Evolutionary conservation across 2,329 filamentous ascomycete genomes (phyloP).

Genomic region (Xylariomycetidae sp.): DNA sequence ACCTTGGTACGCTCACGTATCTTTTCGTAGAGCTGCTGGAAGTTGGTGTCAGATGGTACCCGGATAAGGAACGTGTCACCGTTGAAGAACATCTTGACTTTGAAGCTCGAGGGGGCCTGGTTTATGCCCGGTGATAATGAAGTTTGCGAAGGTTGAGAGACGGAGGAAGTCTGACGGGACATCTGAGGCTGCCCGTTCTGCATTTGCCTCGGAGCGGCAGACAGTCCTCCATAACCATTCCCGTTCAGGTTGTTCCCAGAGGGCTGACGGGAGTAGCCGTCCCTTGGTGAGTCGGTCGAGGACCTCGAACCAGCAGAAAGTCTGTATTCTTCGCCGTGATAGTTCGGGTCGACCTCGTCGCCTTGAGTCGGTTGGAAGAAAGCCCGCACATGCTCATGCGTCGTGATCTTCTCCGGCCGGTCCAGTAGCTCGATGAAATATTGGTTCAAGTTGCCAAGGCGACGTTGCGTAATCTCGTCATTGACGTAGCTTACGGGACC

Average conservation of each 20-base stretch:
- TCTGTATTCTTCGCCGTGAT: slow-evolving; percentile 65
- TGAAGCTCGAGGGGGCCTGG: slow-evolving; percentile 56
- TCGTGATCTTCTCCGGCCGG: slow-evolving; percentile 78
- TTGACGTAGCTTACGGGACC: slow-evolving; percentile 96
- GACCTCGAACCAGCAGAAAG: slow-evolving; percentile 67
- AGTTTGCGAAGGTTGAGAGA: slow-evolving; percentile 49
- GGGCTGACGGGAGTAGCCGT: slow-evolving; percentile 57
- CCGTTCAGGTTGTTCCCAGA: slow-evolving; percentile 60
- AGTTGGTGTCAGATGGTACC: slow-evolving; percentile 74
- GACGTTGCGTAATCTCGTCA: slow-evolving; percentile 91
- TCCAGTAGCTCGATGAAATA: slow-evolving; percentile 89
- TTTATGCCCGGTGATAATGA: slow-evolving; percentile 47
- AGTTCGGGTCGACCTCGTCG: slow-evolving; percentile 78
- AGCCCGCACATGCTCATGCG: slow-evolving; percentile 76
- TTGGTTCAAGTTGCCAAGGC: slow-evolving; percentile 86
- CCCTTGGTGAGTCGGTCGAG: slow-evolving; percentile 54
- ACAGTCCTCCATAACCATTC: slow-evolving; percentile 47
- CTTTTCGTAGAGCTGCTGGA: slow-evolving; percentile 73
- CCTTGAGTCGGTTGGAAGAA: slow-evolving; percentile 87
- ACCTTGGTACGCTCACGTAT: slow-evolving; percentile 80
- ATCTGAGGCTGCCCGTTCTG: slow-evolving; percentile 33
- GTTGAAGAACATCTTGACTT: slow-evolving; percentile 92
- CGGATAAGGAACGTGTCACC: slow-evolving; percentile 89
- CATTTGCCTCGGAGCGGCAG: slow-evolving; percentile 43
- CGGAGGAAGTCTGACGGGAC: slow-evolving; percentile 39